Base-by-base conservation (phyloP, 2,329 filamentous ascomycete species). In the Aspergillus sp. region DNA sequence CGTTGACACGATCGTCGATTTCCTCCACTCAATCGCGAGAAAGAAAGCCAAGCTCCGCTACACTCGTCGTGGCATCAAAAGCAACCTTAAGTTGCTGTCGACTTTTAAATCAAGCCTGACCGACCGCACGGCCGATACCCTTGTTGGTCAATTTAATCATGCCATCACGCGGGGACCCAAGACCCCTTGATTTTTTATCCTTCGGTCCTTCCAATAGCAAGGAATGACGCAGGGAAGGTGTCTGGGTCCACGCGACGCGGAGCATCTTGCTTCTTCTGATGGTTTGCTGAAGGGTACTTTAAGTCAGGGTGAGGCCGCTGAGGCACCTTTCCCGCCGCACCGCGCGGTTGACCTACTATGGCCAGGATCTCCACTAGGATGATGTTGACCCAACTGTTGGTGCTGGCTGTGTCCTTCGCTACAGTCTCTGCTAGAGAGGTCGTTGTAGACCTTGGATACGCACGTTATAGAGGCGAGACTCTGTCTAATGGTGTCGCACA, bases 361-460 rank as follows among this genome's bases (percentile, higher is more conserved):
- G 25, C 28, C 22, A 59, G 46, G 51, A 61, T 56, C 7, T 28
- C 8, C 5, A 46, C 48, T 23, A 57, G 38, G 34, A 61, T 54
- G 25, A 57, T 54, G 49, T 48, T 60, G 15, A 23, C 34, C 34
- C 43, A 23, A 25, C 50, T 63, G 4, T 25, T 48, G n/a, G 38
- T 48, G 30, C 45, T 61, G 11, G 7, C 61, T 49, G 57, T 66
- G n/a, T 60, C 69, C 4, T 65, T 68, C 13, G 54, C 69, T n/a
- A 50, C 69, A 22, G 66, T 59, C 4, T 65, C 59, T 41, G 75
- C 75, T 2, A 62, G 68, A 49, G 66, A 69, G 23, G 59, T 71
- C 9, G 65, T 80, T 3, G 86, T 92, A 15, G 81, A 91, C 64
- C 80, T 93, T 23, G 83, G 82, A 3, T 93, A 93, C 71, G 84